Base-by-base conservation (phyloP, 2,329 filamentous ascomycete species). In the Aspergillaceae sp. region DNA sequence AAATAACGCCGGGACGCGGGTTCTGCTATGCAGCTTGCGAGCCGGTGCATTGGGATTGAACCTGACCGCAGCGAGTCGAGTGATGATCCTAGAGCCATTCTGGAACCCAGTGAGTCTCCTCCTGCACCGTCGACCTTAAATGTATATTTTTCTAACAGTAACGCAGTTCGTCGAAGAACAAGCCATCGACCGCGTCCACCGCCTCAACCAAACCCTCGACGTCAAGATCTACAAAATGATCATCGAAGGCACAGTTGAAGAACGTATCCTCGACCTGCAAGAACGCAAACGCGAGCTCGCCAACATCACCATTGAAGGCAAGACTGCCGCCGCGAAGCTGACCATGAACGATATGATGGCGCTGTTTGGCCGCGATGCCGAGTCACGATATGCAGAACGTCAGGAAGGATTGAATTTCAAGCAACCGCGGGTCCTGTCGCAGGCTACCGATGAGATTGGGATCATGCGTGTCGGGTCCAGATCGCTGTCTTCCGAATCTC, bases 121-220 rank as follows among this genome's bases (percentile, higher is more conserved):
- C 49, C 47, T 19, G 19, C 19, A 26, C 28, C 33, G 7, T 29
- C 11, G 33, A 46, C 3, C 47, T 54, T 44, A 53, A 51, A 38
- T 45, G 6, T 38, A 28, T 9, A 51, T 34, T 46, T 11, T 48
- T 41, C 54, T 61, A 44, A 54, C 34, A 8, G 9, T 40, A 41
- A 43, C 46, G n/a, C 56, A 87, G 79, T 98, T 98, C 61, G 88
- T 98, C 32, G 92, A 98, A 73, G 92, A 98, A 66, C 92, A 98
- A 74, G 92, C 92, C 42, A 98, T 98, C 56, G 92, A 98, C 67
- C 88, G 92, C 45, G 92, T 98, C 28, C 92, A 98, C 64, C 88
- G 92, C n/a, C 83, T 98, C 44, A 97, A 94, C 36, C 92, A 98
- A 68, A 96, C 88, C 1, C 78, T 91, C 36, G 90, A 97, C 61